These are phyloP conservation scores for Halenospora varia DNA, from an alignment of 495 filamentous ascomycete species.

Conservation along the genomic window DNA sequence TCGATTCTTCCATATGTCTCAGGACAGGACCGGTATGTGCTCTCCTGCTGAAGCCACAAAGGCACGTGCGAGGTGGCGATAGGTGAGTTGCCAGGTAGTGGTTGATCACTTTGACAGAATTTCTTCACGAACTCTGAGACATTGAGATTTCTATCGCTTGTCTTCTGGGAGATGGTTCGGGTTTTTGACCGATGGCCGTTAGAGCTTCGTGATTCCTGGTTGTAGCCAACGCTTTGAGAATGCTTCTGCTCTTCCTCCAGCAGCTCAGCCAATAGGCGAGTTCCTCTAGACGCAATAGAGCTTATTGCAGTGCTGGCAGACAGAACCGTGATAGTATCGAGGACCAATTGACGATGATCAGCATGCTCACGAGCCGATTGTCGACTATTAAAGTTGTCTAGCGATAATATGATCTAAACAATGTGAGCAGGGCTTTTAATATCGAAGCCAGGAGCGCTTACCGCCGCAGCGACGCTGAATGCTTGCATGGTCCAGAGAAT, in stretches of 20 bases:
- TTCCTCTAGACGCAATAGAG: constrained; percentile 33
- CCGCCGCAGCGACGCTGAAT: constrained; percentile 47
- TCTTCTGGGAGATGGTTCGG: neutral
- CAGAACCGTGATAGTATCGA: constrained; percentile 31
- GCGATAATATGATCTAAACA: constrained; percentile 31
- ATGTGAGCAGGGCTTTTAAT: neutral
- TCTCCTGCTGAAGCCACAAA: constrained; percentile 8
- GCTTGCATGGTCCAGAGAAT: constrained; percentile 45
- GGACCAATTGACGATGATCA: constrained; percentile 32
- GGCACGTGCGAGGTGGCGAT: constrained; percentile 4
- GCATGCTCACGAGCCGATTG: constrained; percentile 28
- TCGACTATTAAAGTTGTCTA: constrained; percentile 38
- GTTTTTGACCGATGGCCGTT: neutral
- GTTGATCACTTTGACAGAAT: constrained; percentile 14
- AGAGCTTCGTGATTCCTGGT: neutral
- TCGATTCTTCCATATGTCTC: neutral
- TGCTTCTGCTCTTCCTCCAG: constrained; percentile 14
- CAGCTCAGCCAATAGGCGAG: constrained; percentile 28
- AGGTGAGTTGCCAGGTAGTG: neutral
- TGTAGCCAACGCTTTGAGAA: neutral
- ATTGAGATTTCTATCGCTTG: constrained; percentile 6
- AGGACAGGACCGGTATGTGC: neutral
- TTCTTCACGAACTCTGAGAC: constrained; percentile 19
- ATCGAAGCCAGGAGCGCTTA: neutral
- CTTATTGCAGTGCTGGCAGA: constrained; percentile 24